Base-by-base conservation (phyloP, 441 rosid genomes). In the Brassica balearica region DNA sequence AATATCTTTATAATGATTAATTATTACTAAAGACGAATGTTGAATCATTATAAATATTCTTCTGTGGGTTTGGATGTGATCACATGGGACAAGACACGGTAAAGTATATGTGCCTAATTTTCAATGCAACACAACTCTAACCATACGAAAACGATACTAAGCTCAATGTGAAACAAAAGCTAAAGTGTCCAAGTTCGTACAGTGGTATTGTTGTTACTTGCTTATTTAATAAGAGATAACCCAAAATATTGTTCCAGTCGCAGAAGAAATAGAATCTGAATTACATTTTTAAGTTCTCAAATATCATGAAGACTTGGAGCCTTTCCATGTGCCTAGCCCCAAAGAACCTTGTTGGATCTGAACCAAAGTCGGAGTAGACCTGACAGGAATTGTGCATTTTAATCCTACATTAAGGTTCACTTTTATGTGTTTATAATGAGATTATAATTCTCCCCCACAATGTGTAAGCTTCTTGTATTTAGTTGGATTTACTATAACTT, bases 211-310 rank as follows among this genome's bases (percentile, higher is more conserved):
- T 15, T 53, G 59, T 15, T 53, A 53, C 59, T 6, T 53, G 59
- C 59, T 53, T 53, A 53, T 53, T 15, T 53, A 53, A 53, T 53
- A 53, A 53, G 59, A 7, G 59, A 53, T 53, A 53, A 53, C 20
- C 59, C 15, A 53, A 15, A 53, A 53, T 6, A 53, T 53, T 53
- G 59, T 53, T 53, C 59, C 59, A 53, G 59, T 53, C 8, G 22
- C 22, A 53, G 10, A 53, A 53, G 10, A 53, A 53, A 53, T 0
- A 53, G 59, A 53, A 53, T 53, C 17, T 3, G 59, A 53, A 53
- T 6, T 15, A 25, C 27, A 25, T 25, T 38, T 53, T n/a, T 51
- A 51, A 51, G 2, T 51, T n/a, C 2, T n/a, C 7, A 51, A 51
- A 51, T 51, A 51, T 51, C 56, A 14, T 51, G 56, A 51, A 51